A percentile compares a stretch with the other conserved stretches of the same genome.
Evolutionary conservation across 805 yeast species (phyloP).

Genomic region (Lachancea lanzarotensis): DNA sequence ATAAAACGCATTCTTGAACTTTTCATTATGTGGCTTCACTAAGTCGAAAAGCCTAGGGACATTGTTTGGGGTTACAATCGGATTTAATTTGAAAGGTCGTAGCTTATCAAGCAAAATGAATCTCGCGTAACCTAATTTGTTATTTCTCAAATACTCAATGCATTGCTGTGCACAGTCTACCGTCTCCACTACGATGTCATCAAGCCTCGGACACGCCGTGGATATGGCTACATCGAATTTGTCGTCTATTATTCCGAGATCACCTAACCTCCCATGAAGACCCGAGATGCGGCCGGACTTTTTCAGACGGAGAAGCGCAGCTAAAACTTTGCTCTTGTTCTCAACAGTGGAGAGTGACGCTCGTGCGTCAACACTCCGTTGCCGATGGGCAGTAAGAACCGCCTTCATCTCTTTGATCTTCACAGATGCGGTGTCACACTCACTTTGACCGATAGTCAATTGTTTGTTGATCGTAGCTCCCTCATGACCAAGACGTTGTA

Average conservation of each 20-base stretch:
- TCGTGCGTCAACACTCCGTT: slow-evolving; percentile 60
- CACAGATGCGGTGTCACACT: slow-evolving; percentile 42
- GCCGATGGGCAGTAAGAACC: slow-evolving; percentile 49
- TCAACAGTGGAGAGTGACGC: slow-evolving; percentile 50
- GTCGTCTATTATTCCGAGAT: slow-evolving; percentile 84
- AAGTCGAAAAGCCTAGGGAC: slow-evolving; percentile 83
- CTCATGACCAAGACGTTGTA: slow-evolving; percentile 43
- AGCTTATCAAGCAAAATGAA: slow-evolving; percentile 76
- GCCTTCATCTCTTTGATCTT: slow-evolving; percentile 49
- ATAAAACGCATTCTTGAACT: slow-evolving; percentile 81
- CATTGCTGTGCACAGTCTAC: slow-evolving; percentile 67
- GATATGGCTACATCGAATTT: slow-evolving; percentile 89
- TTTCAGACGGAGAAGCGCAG: slow-evolving; percentile 60
- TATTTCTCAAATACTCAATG: slow-evolving; percentile 74
- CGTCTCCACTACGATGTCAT: slow-evolving; percentile 87
- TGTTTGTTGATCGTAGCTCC: slow-evolving; percentile 46
- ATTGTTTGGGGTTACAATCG: slow-evolving; percentile 63
- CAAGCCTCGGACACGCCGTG: slow-evolving; percentile 86
- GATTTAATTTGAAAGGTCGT: slow-evolving; percentile 50
- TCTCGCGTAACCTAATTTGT: slow-evolving; percentile 81
- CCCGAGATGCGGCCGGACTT: slow-evolving; percentile 80
- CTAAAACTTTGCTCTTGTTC: slow-evolving; percentile 66
- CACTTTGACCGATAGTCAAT: slow-evolving; percentile 50
- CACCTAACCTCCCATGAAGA: slow-evolving; percentile 86
- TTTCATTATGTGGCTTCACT: slow-evolving; percentile 57